phyloP scores from a whole-genome alignment of 2,329 filamentous ascomycete genomes.

The Aspergillus carbonarius region DNA sequence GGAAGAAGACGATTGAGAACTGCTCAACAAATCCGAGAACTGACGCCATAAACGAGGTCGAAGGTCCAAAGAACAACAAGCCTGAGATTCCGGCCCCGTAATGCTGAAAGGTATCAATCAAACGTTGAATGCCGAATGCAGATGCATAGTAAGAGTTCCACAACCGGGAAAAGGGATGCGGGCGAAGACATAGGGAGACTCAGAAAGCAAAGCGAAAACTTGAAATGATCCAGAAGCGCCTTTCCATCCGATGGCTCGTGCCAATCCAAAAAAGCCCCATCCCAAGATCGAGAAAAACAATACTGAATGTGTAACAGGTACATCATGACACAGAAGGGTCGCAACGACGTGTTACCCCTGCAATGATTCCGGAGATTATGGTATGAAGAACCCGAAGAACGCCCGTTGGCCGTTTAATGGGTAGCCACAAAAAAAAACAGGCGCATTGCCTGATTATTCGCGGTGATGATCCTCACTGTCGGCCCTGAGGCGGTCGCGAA shows the following conservation, averaged over 20 bases:
- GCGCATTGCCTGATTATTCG: slow-evolving; percentile 10
- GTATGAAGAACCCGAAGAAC: neutral
- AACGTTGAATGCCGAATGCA: slow-evolving; percentile 22
- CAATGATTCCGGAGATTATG: neutral
- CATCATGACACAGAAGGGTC: slow-evolving; percentile 10
- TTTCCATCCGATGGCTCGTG: slow-evolving; percentile 17
- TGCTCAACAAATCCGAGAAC: slow-evolving; percentile 22
- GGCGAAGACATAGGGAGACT: slow-evolving; percentile 8
- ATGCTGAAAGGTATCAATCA: slow-evolving; percentile 29
- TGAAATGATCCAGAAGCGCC: slow-evolving; percentile 20
- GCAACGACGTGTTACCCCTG: neutral
- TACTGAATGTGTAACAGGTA: slow-evolving; percentile 14
- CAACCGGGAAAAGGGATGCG: slow-evolving; percentile 6
- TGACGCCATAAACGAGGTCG: slow-evolving; percentile 29
- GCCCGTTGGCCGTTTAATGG: neutral
- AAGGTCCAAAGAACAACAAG: slow-evolving; percentile 22
- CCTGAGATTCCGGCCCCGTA: slow-evolving; percentile 22
- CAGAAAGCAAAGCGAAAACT: slow-evolving; percentile 13
- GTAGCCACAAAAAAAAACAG: slow-evolving; percentile 1
- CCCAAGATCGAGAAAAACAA: slow-evolving; percentile 15
- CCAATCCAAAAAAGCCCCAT: slow-evolving; percentile 14
- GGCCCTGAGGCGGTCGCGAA: slow-evolving; percentile 40
- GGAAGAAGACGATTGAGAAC: slow-evolving; percentile 9
- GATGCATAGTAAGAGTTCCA: slow-evolving; percentile 20
- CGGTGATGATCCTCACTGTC: slow-evolving; percentile 20